A percentile compares a stretch with the other conserved stretches of the same genome.
Evolutionary conservation across 805 yeast genomes (phyloP).

Genomic region (Saturnispora serradocipensis): DNA sequence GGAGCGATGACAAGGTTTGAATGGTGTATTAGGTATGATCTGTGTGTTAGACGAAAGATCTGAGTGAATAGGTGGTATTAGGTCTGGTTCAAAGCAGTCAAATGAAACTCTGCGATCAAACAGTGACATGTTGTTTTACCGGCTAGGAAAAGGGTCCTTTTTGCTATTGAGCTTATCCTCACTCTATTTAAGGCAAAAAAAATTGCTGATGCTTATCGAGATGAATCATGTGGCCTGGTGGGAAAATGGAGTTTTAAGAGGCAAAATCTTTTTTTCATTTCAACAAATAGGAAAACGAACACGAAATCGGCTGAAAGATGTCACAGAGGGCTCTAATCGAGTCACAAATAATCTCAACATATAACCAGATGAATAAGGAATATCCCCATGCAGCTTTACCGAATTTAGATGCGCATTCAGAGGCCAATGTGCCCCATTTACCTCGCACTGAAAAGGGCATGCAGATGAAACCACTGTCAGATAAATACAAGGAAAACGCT

Average conservation of each 20-base stretch:
- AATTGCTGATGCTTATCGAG: background rate
- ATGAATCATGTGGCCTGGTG: background rate
- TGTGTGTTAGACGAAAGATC: background rate
- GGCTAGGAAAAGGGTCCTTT: conserved; percentile 1
- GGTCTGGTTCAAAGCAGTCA: conserved; percentile 6
- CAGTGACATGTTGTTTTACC: conserved; percentile 1
- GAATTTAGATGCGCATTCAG: background rate
- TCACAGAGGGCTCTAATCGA: conserved; percentile 1
- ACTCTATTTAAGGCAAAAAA: background rate
- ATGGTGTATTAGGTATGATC: conserved; percentile 6
- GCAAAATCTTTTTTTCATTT: background rate
- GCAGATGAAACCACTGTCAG: conserved; percentile 1
- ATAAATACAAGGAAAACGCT: conserved; percentile 9
- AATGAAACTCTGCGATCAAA: conserved; percentile 6
- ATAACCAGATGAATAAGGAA: background rate
- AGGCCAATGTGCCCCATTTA: background rate
- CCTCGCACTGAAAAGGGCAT: background rate
- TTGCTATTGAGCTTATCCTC: background rate
- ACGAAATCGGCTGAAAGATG: background rate
- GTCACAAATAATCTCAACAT: background rate
- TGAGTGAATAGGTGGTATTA: conserved; percentile 1
- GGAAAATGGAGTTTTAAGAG: background rate
- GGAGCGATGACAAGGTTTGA: conserved; percentile 1
- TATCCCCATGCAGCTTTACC: background rate
- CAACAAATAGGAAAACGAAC: background rate